Evolutionary conservation across 2,329 filamentous ascomycete genomes (phyloP), one percentile per base, ranked within the genome.

Genomic region (Rhinocladiella similis): DNA sequence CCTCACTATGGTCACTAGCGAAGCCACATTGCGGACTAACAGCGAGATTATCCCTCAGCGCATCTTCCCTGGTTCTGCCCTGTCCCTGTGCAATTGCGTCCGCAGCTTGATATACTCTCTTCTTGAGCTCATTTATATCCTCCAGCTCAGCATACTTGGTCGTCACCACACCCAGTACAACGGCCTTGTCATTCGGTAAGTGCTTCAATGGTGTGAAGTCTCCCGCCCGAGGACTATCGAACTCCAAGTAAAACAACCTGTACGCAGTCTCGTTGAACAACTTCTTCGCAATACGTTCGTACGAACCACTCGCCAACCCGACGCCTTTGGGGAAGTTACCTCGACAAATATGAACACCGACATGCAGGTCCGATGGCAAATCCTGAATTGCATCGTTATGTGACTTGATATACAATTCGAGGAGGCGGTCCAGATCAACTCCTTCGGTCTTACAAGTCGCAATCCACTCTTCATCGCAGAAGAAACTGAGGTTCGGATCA

Each of bases 11-110:
- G 69, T 92, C 88, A 35, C 85, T 89, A 35, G 87, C 89, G 70
- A 89, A 89, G 5, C 86, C 86, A 68, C 86, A 89, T 74, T 90
- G 87, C 0, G 88, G 87, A 67, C 84, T 88, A 16, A 90, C 80
- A 53, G 80, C 80, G 47, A 91, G 75, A 63, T 86, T 82, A 72
- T 87, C 59, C 18, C 42, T 22, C 5, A 58, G 43, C 5, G 55
- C 52, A 35, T 55, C 59, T 18, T 55, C 50, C 10, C 53, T 42
- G 13, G 47, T 52, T 19, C 52, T 33, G 4, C 55, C 55, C 38
- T 54, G 56, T 1, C 55, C 59, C 29, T 53, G 16, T 5, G 59
- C 59, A 13, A 58, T 50, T 13, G 55, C 48, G 14, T 54, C 56
- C 3, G 54, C 50, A 13, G 59, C 59, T 41, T 56, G 42, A 35